Conservation (phyloP, 345 rosid genomes). For the Schrenkiella parvula region DNA sequence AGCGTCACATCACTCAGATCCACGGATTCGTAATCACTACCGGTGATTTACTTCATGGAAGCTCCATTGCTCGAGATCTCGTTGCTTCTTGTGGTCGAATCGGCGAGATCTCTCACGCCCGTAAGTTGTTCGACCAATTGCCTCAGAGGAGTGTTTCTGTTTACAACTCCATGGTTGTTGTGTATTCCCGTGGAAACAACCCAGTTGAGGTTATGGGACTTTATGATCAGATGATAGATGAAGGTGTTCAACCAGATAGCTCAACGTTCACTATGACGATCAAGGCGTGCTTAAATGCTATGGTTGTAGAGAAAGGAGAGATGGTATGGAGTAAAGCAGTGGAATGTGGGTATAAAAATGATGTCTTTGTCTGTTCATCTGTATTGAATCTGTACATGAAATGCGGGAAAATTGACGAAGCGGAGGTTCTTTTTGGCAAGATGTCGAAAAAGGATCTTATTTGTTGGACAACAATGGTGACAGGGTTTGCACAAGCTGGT, state of each 20-base stretch:
- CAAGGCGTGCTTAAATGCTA: conserved; percentile 57
- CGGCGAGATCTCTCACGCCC: conserved; percentile 45
- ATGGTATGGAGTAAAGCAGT: conserved; percentile 51
- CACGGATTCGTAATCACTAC: conserved; percentile 45
- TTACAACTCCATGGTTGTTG: conserved; percentile 59
- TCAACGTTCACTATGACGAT: conserved; percentile 62
- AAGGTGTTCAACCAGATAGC: conserved; percentile 61
- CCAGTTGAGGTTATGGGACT: conserved; percentile 46
- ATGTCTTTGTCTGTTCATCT: conserved; percentile 70
- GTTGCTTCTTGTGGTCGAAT: conserved; percentile 31
- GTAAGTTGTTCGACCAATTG: conserved; percentile 52
- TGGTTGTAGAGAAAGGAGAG: conserved; percentile 46
- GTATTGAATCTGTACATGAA: conserved; percentile 64
- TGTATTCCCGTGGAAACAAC: conserved; percentile 43
- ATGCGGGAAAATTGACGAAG: conserved; percentile 50
- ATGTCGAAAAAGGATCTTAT: conserved; percentile 58
- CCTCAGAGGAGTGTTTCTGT: conserved; percentile 42
- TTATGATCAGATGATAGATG: conserved; percentile 49
- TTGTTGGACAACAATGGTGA: conserved; percentile 72
- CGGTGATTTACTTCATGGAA: conserved; percentile 33
- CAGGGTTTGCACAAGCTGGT: conserved; percentile 50
- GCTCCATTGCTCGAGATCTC: conserved; percentile 25
- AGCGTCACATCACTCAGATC: conserved; percentile 30
- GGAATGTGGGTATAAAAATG: conserved; percentile 52
- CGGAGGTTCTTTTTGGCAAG: conserved; percentile 45